Base-by-base conservation (phyloP, 2,329 filamentous ascomycete genomes). In the Beauveria brongniartii region DNA sequence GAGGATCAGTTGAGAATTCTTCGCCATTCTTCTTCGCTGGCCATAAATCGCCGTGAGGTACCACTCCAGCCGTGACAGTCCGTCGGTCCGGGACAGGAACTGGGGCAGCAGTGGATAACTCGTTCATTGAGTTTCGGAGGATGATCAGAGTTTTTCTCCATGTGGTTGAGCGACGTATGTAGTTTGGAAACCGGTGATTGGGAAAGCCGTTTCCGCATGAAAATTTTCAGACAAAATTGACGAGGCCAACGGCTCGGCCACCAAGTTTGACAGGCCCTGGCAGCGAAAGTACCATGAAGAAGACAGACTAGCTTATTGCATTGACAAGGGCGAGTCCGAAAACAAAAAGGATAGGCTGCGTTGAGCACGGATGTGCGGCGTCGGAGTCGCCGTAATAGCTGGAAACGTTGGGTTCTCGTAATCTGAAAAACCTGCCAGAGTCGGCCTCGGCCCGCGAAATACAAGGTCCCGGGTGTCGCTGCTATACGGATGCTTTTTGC, bases 321-420 rank as follows among this genome's bases (percentile, higher is more conserved):
- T 34, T 52, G 47, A 46, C 46, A 34, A n/a, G 8, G 43, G 18
- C 24, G 16, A 20, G 26, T n/a, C 41, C 47, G 56, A 40, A 43
- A 48, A 51, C 47, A 59, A 44, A 24, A 56, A 37, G 54, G 28
- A 22, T 26, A 37, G 56, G 34, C 37, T 59, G 56, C 47, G 37
- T 59, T 44, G 47, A 52, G 56, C 56, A 59, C 56, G 47, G 56
- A 59, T 51, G 56, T 40, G 52, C 37, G 26, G 56, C 24, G 22
- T 28, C 56, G 56, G 56, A 22, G 40, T 52, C 47, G 56, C 56
- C 56, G 56, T 59, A 48, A 59, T 44, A 12, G 24, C 50, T 34
- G n/a, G 28, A 51, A 26, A 14, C 30, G 47, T 30, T 34, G 37
- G 12, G 34, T 14, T 37, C 12, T 37, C 34, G 34, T 37, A 37